Conservation (phyloP, 1,284 basidiomycete species). For the Abortiporus biennis region DNA sequence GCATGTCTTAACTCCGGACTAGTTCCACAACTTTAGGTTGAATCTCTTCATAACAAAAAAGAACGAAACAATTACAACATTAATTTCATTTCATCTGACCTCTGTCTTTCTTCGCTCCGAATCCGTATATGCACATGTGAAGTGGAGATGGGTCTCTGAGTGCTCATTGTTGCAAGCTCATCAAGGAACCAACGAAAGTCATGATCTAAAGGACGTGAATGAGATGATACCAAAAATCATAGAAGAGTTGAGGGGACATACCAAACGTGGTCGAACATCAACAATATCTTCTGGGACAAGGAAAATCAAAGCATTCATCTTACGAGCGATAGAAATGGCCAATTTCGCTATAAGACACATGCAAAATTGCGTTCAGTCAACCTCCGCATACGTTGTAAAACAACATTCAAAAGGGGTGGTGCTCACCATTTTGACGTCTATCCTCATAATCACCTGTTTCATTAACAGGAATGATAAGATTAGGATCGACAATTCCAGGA, state of each 20-base stretch:
- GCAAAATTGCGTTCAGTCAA: background rate
- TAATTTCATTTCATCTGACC: too few relatives aligned
- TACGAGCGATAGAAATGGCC: conserved; percentile 96
- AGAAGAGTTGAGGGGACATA: conserved; percentile 30
- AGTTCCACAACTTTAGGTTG: too few relatives aligned
- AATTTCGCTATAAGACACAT: conserved; percentile 70
- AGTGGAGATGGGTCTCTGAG: too few relatives aligned
- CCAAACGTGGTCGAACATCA: conserved; percentile 79
- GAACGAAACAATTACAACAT: too few relatives aligned
- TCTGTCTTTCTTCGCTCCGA: too few relatives aligned
- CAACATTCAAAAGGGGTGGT: background rate
- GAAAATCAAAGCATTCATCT: conserved; percentile 97
- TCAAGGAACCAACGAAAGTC: conserved; percentile 68
- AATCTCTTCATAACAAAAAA: too few relatives aligned
- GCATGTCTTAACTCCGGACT: too few relatives aligned
- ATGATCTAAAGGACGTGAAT: conserved; percentile 40
- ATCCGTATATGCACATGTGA: too few relatives aligned
- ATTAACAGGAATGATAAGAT: conserved; percentile 62
- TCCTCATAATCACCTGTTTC: conserved; percentile 82
- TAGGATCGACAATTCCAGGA: conserved; percentile 94
- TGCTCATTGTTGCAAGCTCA: too few relatives aligned
- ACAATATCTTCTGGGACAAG: conserved; percentile 96
- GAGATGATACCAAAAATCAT: background rate
- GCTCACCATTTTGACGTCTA: conserved; percentile 83
- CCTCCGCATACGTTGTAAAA: background rate